A percentile compares a stretch with the other conserved stretches of the same genome.
Evolutionary conservation across 768 basidiomycete genomes (phyloP).

Genomic region (Boletus sp.): DNA sequence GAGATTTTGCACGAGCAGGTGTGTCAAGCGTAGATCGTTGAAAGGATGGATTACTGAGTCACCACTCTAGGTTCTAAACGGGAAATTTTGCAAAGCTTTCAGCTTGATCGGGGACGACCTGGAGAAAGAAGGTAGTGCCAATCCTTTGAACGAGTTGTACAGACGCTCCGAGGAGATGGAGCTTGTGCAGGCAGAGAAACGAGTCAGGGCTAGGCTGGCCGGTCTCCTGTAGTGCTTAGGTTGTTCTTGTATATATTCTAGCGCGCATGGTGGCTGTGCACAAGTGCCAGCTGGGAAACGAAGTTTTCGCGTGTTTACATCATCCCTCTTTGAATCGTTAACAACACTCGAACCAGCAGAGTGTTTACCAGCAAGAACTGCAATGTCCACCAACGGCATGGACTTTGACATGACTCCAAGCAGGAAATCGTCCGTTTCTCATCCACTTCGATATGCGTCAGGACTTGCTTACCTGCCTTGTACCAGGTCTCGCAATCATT

Average conservation of each 20-base stretch:
- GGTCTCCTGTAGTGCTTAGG: slow-evolving; percentile 33
- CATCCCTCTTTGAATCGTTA: slow-evolving; percentile 9
- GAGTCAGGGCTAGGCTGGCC: slow-evolving; percentile 51
- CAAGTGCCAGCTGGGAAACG: slow-evolving; percentile 14
- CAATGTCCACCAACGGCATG: slow-evolving; percentile 57
- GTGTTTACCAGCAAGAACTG: slow-evolving; percentile 3
- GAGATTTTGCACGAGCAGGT: slow-evolving; percentile 60
- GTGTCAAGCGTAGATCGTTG: slow-evolving; percentile 1
- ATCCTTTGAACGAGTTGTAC: slow-evolving; percentile 57
- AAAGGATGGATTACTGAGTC: not conserved
- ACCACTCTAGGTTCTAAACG: slow-evolving; percentile 48
- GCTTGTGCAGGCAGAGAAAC: slow-evolving; percentile 56
- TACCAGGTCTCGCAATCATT: slow-evolving; percentile 66
- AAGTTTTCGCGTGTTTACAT: slow-evolving; percentile 37
- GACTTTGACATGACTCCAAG: slow-evolving; percentile 61
- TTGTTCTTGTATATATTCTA: not conserved
- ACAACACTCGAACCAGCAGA: slow-evolving; percentile 9
- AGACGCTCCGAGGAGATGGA: slow-evolving; percentile 49
- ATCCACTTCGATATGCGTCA: not conserved
- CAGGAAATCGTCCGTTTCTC: slow-evolving; percentile 55
- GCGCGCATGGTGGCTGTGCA: slow-evolving; percentile 25
- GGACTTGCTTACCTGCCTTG: slow-evolving; percentile 8
- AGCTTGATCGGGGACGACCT: slow-evolving; percentile 54
- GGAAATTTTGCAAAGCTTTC: slow-evolving; percentile 56
- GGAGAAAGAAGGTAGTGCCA: slow-evolving; percentile 52